Percentiles rank a stretch among this genome's conserved stretches.
These are phyloP conservation scores for Trichosporon asahii DNA, from an alignment of 1,284 basidiomycete genomes.

Conservation along the genomic window DNA sequence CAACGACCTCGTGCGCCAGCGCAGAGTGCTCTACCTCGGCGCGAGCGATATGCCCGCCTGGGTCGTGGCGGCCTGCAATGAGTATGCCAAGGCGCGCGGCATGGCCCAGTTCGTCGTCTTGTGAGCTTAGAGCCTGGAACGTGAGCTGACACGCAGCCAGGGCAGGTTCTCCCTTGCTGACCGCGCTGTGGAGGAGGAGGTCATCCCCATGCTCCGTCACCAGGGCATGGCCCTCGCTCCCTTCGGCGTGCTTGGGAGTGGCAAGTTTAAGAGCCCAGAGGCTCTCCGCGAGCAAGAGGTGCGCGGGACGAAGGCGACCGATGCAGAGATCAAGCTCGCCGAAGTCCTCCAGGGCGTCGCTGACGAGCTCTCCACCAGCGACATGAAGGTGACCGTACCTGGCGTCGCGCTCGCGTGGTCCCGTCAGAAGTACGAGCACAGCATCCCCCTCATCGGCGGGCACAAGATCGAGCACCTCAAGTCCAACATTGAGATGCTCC, in stretches of 20 bases:
- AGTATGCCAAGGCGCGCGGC: constrained; percentile 56
- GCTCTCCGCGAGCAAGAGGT: constrained; percentile 37
- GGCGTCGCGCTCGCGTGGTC: not conserved
- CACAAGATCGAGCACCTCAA: not conserved
- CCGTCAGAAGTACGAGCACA: not conserved
- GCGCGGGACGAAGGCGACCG: constrained; percentile 23
- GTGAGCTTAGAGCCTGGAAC: too few species aligned
- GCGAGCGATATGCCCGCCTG: constrained; percentile 58
- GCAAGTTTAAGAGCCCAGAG: constrained; percentile 50
- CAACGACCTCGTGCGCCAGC: constrained; percentile 46
- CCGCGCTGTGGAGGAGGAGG: constrained; percentile 60
- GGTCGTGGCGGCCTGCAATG: constrained; percentile 58
- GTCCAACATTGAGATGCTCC: constrained; percentile 4
- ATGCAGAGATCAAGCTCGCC: constrained; percentile 44
- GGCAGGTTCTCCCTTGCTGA: constrained; percentile 56
- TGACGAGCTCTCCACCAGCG: not conserved
- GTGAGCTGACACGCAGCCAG: too few species aligned
- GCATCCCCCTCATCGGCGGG: not conserved
- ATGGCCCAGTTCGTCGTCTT: constrained; percentile 60
- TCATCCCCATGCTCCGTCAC: constrained; percentile 59
- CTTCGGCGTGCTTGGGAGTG: constrained; percentile 51
- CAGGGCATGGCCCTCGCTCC: constrained; percentile 53
- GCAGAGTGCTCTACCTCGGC: constrained; percentile 53
- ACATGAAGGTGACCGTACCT: not conserved
- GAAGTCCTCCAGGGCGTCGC: constrained; percentile 18